A percentile compares a stretch with the other conserved stretches of the same genome.
Conservation (phyloP, 345 rosid genomes). For the Citrus sp. region DNA sequence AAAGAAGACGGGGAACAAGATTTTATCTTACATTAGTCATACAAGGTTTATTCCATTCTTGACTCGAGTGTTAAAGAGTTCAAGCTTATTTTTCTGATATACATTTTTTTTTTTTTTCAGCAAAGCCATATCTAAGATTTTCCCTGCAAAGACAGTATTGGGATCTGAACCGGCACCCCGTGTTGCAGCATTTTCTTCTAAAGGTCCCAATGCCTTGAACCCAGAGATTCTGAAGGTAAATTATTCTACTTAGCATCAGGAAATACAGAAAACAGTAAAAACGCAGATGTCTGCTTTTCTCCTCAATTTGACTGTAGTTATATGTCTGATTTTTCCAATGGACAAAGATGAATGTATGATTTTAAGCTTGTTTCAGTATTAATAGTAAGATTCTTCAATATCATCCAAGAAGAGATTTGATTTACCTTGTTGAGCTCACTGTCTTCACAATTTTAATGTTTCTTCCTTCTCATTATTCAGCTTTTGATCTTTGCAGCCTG, state of each 20-base stretch:
- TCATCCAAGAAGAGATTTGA: background rate
- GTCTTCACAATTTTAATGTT: background rate
- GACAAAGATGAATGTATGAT: constrained; percentile 1
- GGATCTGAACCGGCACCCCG: constrained; percentile 49
- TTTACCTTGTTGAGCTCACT: background rate
- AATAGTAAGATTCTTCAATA: background rate
- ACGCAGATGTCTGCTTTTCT: background rate
- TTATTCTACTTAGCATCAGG: background rate
- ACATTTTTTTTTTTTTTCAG: constrained; percentile 19
- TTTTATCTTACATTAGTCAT: constrained; percentile 37
- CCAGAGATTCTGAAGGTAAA: constrained; percentile 55
- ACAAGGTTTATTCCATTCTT: constrained; percentile 35
- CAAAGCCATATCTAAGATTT: constrained; percentile 36
- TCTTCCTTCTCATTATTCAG: background rate
- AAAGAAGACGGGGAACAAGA: constrained; percentile 34
- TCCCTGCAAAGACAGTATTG: constrained; percentile 41
- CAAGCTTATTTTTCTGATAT: constrained; percentile 17
- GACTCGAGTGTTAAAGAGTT: background rate
- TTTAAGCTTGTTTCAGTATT: constrained; percentile 4
- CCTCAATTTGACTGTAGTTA: background rate
- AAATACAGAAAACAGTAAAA: background rate
- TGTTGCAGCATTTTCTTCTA: constrained; percentile 47
- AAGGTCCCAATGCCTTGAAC: constrained; percentile 51
- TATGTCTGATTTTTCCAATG: constrained; percentile 4
- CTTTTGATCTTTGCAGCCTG: constrained; percentile 40